These are phyloP conservation scores for Lithospermum erythrorhizon DNA, from an alignment of 257 asterid species.

Conservation along the genomic window DNA sequence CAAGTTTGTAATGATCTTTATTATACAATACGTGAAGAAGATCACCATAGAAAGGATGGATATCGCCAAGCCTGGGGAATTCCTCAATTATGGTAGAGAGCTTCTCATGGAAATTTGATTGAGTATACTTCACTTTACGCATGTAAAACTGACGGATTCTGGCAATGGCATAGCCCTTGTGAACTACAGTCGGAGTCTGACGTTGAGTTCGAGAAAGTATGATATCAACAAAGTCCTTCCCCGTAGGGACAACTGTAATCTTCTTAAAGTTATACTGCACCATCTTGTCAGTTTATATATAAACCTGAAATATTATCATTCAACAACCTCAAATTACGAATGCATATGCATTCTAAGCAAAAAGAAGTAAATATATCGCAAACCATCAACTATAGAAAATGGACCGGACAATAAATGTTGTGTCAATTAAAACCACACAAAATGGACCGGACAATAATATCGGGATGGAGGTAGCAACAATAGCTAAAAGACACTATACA, in stretches of 20 bases:
- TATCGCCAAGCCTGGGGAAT: slow-evolving; percentile 82
- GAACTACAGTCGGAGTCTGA: slow-evolving; percentile 92
- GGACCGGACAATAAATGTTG: too few relatives aligned
- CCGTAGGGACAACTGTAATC: slow-evolving; percentile 82
- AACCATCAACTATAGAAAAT: too few relatives aligned
- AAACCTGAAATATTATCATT: background rate
- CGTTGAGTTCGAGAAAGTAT: slow-evolving; percentile 93
- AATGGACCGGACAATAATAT: too few relatives aligned
- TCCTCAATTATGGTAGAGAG: slow-evolving; percentile 82
- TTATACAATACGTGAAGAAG: slow-evolving; percentile 88
- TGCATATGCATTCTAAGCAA: background rate
- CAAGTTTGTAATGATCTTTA: slow-evolving; percentile 96
- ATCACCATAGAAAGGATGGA: slow-evolving; percentile 96
- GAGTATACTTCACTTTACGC: slow-evolving; percentile 91
- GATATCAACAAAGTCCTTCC: slow-evolving; percentile 83
- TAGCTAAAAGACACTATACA: too few relatives aligned
- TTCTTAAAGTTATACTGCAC: slow-evolving; percentile 94
- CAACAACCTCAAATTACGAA: background rate
- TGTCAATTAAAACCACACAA: too few relatives aligned
- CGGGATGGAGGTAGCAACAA: too few relatives aligned
- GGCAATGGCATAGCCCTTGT: slow-evolving; percentile 90
- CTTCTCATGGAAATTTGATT: slow-evolving; percentile 72
- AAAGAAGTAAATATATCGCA: background rate
- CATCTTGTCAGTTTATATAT: slow-evolving; percentile 23
- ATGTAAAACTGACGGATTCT: slow-evolving; percentile 88